Conservation (phyloP, 2,329 filamentous ascomycete genomes). For the Phoma sp. region DNA sequence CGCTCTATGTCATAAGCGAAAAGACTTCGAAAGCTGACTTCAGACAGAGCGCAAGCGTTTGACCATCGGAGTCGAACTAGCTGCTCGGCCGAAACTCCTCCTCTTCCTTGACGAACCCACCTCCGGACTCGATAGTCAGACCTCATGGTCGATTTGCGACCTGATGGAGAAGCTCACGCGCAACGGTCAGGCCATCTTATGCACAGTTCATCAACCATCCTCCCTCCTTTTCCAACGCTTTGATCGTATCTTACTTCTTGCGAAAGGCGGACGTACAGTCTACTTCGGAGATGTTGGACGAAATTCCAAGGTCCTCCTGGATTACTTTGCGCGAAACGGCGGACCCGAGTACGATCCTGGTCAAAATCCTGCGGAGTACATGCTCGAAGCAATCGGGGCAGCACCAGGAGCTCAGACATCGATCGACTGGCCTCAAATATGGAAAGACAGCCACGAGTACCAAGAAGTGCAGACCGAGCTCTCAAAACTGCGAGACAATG, state of each 20-base stretch:
- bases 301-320: constrained; percentile 68
- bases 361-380: constrained; percentile 80
- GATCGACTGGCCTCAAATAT: constrained; percentile 52
- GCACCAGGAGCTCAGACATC: constrained; percentile 32
- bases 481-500: constrained; percentile 47
- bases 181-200: constrained; percentile 80
- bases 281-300: constrained; percentile 82
- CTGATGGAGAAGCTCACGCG: constrained; percentile 87
- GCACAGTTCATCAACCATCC: constrained; percentile 93
- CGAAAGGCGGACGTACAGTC: constrained; percentile 75
- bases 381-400: constrained; percentile 61
- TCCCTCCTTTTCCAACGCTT: constrained; percentile 92
- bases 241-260: constrained; percentile 77
- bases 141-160: constrained; percentile 69
- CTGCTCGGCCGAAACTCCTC: constrained; percentile 40
- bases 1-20: constrained; percentile 36
- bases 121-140: constrained; percentile 73
- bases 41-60: constrained; percentile 63
- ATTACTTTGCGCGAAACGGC: constrained; percentile 76
- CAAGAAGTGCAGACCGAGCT: constrained; percentile 46
- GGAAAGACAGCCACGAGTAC: constrained; percentile 39
- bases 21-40: not conserved
- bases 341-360: constrained; percentile 66
- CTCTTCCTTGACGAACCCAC: constrained; percentile 68
- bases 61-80: constrained; percentile 61